A percentile compares a stretch with the other conserved stretches of the same genome.
Evolutionary conservation across 371 early-diverging fungal genomes (phyloP).

Genomic region (Mucor sp.): DNA sequence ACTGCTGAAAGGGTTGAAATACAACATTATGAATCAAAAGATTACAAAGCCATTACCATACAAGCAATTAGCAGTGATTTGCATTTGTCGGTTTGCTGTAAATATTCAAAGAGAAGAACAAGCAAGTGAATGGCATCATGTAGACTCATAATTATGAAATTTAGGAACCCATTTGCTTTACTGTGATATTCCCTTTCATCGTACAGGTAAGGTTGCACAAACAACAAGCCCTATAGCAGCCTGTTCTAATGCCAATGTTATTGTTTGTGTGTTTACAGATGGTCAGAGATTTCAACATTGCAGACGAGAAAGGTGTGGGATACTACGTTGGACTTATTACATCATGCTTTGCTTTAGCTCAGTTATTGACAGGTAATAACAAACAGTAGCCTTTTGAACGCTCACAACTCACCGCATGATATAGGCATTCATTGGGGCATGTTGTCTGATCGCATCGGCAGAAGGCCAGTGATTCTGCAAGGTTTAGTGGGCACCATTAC

Average conservation of each 20-base stretch:
- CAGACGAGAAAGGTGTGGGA: constrained; percentile 55
- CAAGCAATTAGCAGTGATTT: constrained; percentile 58
- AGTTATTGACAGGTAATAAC: constrained; percentile 58
- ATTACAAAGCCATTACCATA: constrained; percentile 51
- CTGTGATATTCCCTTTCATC: constrained; percentile 64
- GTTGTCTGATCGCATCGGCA: constrained; percentile 66
- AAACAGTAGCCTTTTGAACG: not conserved
- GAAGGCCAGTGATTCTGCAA: constrained; percentile 78
- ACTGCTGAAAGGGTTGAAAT: not conserved
- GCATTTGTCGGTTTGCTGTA: constrained; percentile 50
- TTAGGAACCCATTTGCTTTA: constrained; percentile 67
- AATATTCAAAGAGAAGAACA: not conserved
- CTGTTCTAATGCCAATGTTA: not conserved
- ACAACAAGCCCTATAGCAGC: constrained; percentile 5
- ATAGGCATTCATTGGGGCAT: constrained; percentile 61
- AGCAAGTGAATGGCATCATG: not conserved
- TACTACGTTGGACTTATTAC: constrained; percentile 70
- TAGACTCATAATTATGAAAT: constrained; percentile 25
- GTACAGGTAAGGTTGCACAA: constrained; percentile 28
- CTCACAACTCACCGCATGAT: not conserved
- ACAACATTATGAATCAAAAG: constrained; percentile 10
- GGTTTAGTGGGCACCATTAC: constrained; percentile 79
- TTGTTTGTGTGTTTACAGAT: constrained; percentile 36
- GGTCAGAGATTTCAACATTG: constrained; percentile 62
- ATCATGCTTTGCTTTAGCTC: constrained; percentile 65